Evolutionary conservation across 805 yeast species (phyloP).

Genomic region (Yarrowia yakushimensis): DNA sequence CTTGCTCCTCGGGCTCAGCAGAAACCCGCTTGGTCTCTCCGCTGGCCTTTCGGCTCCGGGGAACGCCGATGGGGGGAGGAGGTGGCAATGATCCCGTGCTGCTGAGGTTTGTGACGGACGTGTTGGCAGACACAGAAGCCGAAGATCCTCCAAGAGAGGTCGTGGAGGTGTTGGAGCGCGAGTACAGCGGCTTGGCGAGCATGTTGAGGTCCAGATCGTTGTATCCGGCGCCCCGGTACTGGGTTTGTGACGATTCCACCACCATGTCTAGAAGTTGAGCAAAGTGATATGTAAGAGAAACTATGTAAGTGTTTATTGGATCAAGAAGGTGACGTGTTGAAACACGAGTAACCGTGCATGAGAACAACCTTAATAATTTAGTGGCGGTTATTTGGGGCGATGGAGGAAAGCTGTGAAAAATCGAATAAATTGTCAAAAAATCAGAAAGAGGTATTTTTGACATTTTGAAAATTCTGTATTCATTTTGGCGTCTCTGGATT

Average conservation of each 20-base stretch:
- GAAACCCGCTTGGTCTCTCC: background rate
- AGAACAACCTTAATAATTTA: background rate
- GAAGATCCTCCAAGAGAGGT: background rate
- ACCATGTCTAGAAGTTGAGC: background rate
- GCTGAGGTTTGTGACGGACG: slow-evolving; percentile 15
- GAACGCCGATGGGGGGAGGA: slow-evolving; percentile 17
- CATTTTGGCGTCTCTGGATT: too few species aligned
- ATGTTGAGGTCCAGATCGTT: slow-evolving; percentile 11
- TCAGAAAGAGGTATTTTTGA: background rate
- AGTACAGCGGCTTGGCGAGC: slow-evolving; percentile 11
- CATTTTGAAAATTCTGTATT: background rate
- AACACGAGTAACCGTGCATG: slow-evolving; percentile 10
- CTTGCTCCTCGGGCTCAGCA: background rate
- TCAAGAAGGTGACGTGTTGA: slow-evolving; percentile 6
- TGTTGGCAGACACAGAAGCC: background rate
- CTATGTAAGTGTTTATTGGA: background rate
- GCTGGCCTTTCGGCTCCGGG: slow-evolving; percentile 11
- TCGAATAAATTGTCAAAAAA: too few species aligned
- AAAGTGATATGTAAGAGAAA: background rate
- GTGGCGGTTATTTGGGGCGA: too few species aligned
- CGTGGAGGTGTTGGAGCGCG: slow-evolving; percentile 5
- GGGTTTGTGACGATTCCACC: slow-evolving; percentile 5
- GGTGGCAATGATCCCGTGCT: background rate
- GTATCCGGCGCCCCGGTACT: slow-evolving; percentile 25
- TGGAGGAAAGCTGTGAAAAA: too few species aligned